Evolutionary conservation across 495 filamentous ascomycete genomes (phyloP), one percentile per base, ranked within the genome.

Genomic region (Penicillium paradoxum): DNA sequence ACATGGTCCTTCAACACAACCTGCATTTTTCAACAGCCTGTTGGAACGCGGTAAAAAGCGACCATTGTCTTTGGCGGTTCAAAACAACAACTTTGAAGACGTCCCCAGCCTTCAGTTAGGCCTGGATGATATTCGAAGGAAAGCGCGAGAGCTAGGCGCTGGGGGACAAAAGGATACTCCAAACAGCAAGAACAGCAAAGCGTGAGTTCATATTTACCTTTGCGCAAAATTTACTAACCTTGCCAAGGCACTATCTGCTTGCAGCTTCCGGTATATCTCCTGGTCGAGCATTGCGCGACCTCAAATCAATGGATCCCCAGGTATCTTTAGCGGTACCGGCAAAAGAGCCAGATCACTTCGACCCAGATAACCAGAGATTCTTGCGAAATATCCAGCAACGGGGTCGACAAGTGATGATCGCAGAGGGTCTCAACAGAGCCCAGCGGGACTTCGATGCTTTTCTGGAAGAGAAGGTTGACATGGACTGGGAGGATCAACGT

Each of bases 401-500:
- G 68, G 92, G 90, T 27, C 92, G 91, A 3, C 76, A 95, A 49
- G 90, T 85, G 59, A 91, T 96, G 81, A 89, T 97, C 50, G 79
- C 86, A 17, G 90, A 97, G 59, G 88, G 90, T 18, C 77, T 96
- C 55, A 82, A 90, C 58, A 83, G 91, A 49, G 89, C 90, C 13
- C 84, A 90, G 36, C 83, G 82, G 15, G 92, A 97, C 62, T 97
- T 99, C 57, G 90, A 99, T 64, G 68, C 79, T 34, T 97, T 95
- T 66, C 72, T 99, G 39, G 93, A 97, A 64, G 91, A 95, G 57
- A 92, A 93, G 63, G 85, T 97, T 6, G 89, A 89, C 7, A 85
- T 93, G 75, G 89, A 97, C 67, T 97, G 92, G 92, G 90, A 97
- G 49, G 83, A 85, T 6, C 93, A 97, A 70, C 85, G 91, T 33